Conservation (phyloP, 257 asterid species). For the Solanum bulbocastanum region DNA sequence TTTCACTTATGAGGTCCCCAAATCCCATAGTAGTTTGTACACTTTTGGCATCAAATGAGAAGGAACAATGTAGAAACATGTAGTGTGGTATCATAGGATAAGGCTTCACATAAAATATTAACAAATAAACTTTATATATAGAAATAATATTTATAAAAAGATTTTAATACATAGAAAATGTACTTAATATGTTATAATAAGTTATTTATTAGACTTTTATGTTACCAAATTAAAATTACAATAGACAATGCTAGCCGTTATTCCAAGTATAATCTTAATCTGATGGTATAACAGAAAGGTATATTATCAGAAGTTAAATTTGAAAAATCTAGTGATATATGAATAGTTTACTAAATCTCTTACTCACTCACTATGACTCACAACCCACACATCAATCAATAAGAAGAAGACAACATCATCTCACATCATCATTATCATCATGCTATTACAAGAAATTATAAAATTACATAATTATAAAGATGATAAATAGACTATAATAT, state of each 20-base stretch:
- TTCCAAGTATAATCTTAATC: background rate
- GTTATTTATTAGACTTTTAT: background rate
- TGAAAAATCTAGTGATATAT: background rate
- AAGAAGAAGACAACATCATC: background rate
- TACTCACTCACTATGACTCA: background rate
- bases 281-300: no score
- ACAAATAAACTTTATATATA: background rate
- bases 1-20: background rate
- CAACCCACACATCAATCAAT: background rate
- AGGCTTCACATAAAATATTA: background rate
- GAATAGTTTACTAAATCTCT: background rate
- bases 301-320: background rate
- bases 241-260: background rate
- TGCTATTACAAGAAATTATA: background rate
- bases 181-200: background rate
- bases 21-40: background rate
- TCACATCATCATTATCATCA: background rate
- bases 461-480: background rate
- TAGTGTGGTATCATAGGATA: conserved; percentile 3
- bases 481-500: background rate
- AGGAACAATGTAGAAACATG: conserved; percentile 12
- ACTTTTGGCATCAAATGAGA: background rate
- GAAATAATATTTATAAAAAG: background rate
- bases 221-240: background rate
- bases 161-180: background rate